phyloP scores from a whole-genome alignment of 1,139 yeast genomes.

The Lodderomyces theae region DNA sequence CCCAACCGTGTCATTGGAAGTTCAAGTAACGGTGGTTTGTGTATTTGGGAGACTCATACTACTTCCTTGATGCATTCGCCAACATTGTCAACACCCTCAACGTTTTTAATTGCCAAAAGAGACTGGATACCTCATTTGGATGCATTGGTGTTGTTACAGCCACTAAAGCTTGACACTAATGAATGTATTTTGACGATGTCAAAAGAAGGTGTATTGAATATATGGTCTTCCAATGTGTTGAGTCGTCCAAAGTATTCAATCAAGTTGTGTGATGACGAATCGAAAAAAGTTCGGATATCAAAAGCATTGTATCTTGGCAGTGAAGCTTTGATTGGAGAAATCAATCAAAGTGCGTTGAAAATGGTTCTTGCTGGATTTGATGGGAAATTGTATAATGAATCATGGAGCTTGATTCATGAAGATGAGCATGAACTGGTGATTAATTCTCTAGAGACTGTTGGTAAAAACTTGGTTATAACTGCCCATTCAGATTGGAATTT shows the following conservation, averaged over 20 bases:
- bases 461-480: slow-evolving; percentile 17
- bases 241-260: slow-evolving; percentile 30
- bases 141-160: slow-evolving; percentile 14
- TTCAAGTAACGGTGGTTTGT: slow-evolving; percentile 34
- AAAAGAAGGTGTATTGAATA: slow-evolving; percentile 33
- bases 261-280: slow-evolving; percentile 11
- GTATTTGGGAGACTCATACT: slow-evolving; percentile 35
- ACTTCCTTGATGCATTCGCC: slow-evolving; percentile 19
- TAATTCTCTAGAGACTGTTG: slow-evolving; percentile 3
- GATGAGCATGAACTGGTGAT: slow-evolving; percentile 1
- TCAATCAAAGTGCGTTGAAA: background rate
- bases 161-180: slow-evolving; percentile 23
- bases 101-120: background rate
- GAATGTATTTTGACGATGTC: slow-evolving; percentile 33
- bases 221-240: slow-evolving; percentile 41
- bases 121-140: slow-evolving; percentile 5
- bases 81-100: slow-evolving; percentile 18
- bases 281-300: background rate
- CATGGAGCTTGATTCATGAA: slow-evolving; percentile 5
- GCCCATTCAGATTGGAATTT: slow-evolving; percentile 33
- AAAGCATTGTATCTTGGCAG: slow-evolving; percentile 9
- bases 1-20: slow-evolving; percentile 37
- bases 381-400: slow-evolving; percentile 10
- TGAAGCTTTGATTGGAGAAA: slow-evolving; percentile 10
- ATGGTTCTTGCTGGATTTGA: slow-evolving; percentile 8